Evolutionary conservation across 1,284 basidiomycete species (phyloP).

Genomic region (Veloboletus limbatus): DNA sequence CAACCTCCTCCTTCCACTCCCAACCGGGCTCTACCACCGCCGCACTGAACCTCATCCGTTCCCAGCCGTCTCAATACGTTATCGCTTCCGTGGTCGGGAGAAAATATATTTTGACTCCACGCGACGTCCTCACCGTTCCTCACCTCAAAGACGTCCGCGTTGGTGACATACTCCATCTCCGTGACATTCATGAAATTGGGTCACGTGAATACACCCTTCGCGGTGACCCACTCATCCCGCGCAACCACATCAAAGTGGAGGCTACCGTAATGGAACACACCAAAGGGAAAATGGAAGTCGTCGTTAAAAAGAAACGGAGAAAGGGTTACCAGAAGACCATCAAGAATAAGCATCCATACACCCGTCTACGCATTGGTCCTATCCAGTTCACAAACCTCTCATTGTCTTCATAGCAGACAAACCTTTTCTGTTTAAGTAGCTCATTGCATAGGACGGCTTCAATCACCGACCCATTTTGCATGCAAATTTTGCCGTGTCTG

Average conservation of each 20-base stretch:
- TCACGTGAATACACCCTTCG: constrained; percentile 93
- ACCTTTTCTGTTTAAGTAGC: background rate
- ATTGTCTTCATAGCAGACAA: constrained; percentile 15
- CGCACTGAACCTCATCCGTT: constrained; percentile 69
- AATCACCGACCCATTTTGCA: no score
- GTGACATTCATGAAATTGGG: constrained; percentile 91
- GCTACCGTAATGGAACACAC: constrained; percentile 96
- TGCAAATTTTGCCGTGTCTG: no score
- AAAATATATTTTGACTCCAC: constrained; percentile 85
- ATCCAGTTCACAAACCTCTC: constrained; percentile 42
- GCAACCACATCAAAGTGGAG: constrained; percentile 66
- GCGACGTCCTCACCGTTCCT: constrained; percentile 91
- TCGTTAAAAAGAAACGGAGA: constrained; percentile 95
- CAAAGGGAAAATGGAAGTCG: constrained; percentile 86
- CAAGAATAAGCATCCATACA: constrained; percentile 91
- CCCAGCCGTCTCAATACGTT: constrained; percentile 85
- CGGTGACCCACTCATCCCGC: constrained; percentile 61
- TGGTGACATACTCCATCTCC: constrained; percentile 82
- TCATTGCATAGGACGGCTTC: no score
- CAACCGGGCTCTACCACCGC: constrained; percentile 35
- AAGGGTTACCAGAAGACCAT: constrained; percentile 89
- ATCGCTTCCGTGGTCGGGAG: constrained; percentile 86
- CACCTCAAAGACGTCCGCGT: constrained; percentile 78
- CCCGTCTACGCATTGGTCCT: constrained; percentile 81
- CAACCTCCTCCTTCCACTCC: constrained; percentile 17